phyloP scores from a whole-genome alignment of 2,329 filamentous ascomycete species.

The Bisporella sp. region DNA sequence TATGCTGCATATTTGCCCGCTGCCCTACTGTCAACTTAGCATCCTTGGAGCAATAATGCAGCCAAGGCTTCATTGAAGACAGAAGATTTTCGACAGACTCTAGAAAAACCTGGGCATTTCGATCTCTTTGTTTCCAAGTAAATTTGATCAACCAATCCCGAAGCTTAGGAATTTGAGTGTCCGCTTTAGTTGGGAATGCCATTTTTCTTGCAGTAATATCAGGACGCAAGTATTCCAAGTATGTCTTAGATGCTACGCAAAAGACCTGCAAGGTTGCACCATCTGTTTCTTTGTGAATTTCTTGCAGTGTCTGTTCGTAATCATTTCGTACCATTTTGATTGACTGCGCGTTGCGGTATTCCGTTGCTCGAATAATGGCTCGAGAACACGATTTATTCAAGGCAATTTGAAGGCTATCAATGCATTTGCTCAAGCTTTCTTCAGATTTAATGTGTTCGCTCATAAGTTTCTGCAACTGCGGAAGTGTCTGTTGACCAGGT shows the following conservation, averaged over 20 bases:
- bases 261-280: constrained; percentile 6
- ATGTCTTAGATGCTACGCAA: constrained; percentile 10
- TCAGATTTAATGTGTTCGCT: too few species aligned
- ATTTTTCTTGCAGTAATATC: background rate
- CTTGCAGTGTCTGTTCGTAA: constrained; percentile 4
- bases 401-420: too few species aligned
- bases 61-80: constrained; percentile 5
- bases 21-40: constrained; percentile 5
- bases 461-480: too few species aligned
- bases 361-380: constrained; percentile 4
- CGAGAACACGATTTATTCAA: background rate
- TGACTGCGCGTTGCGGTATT: constrained; percentile 5
- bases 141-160: constrained; percentile 8
- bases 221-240: background rate
- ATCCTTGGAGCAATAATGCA: constrained; percentile 5
- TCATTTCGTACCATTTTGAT: constrained; percentile 2
- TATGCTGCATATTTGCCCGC: background rate
- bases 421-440: too few species aligned
- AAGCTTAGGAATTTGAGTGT: constrained; percentile 11
- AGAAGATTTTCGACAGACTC: constrained; percentile 8
- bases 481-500: too few species aligned
- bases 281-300: constrained; percentile 4
- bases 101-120: constrained; percentile 8
- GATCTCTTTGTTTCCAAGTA: constrained; percentile 7
- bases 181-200: constrained; percentile 8